These are phyloP conservation scores for Cinnamomum micranthum DNA, from an alignment of 164 flowering plant species.

Conservation along the genomic window DNA sequence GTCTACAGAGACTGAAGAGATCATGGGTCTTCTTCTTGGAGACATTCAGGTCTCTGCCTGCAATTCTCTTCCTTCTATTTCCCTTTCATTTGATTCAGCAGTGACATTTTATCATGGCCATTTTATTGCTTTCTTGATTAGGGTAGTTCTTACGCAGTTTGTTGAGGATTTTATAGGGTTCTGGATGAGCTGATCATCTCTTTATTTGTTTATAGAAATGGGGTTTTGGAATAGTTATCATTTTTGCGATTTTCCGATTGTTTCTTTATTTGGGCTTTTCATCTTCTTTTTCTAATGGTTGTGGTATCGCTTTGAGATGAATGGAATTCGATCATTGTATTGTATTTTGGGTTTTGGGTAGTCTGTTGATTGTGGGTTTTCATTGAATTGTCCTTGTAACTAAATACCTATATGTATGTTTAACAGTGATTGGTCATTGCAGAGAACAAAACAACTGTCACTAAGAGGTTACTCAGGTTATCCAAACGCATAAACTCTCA, in stretches of 20 bases:
- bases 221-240: background rate
- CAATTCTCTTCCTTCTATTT: background rate
- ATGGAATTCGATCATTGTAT: background rate
- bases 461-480: too few species aligned
- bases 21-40: slow-evolving; percentile 98
- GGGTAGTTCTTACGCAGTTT: background rate
- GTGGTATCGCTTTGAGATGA: background rate
- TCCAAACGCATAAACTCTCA: too few species aligned
- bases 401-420: background rate
- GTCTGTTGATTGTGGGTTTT: background rate
- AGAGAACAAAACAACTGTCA: too few species aligned
- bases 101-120: background rate
- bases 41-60: slow-evolving; percentile 64
- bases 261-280: background rate
- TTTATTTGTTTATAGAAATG: background rate
- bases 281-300: background rate
- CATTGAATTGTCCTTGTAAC: background rate
- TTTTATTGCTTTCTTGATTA: too few species aligned
- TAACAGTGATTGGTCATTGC: background rate
- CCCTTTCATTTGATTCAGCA: background rate
- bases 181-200: background rate
- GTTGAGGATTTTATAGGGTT: background rate
- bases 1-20: slow-evolving; percentile 94
- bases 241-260: background rate
- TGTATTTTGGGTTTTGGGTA: background rate